Base-by-base conservation (phyloP, 495 filamentous ascomycete genomes). In the Trichoderma parareesei region DNA sequence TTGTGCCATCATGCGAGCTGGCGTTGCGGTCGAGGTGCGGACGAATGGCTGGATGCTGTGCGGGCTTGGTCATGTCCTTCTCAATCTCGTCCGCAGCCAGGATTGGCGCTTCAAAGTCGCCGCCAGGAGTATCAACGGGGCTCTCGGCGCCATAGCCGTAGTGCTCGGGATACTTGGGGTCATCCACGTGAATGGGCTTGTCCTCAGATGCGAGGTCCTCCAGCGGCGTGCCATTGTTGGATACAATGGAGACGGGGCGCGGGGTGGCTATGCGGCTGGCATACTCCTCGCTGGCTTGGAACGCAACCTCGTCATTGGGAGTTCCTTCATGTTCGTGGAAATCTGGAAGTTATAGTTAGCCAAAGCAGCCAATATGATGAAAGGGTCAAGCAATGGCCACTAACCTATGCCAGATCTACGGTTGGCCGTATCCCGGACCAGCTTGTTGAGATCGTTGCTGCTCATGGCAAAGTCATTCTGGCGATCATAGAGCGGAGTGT, bases 21-120 rank as follows among this genome's bases (percentile, higher is more conserved):
- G 79, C 83, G 18, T 81, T 79, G 66, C 85, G 77, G 66, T 86
- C 84, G 35, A 83, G 78, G 9, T 83, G 79, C 5, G 89, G 90
- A 37, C 88, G 88, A 35, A 96, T 83, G 5, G 92, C 93, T 1
- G 84, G 81, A 38, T 72, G 89, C 76, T 70, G 82, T 79, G 69
- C 75, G 55, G 74, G 79, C 4, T 74, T 72, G 16, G 77, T 80
- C 0, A 84, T 83, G 53, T 91, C 86, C 71, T 94, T 96, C 60
- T 89, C 86, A 18, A 96, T 82, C 75, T 98, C 93, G 71, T 99
- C 94, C 2, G 91, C 85, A 20, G 94, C 95, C 49, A 99, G 78
- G 66, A 99, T 98, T 0, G 93, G 91, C n/a, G 84, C 83, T 35
- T 79, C 74, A 68, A 84, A 84, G 4, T 69, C 63, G 67, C 77